Conservation (phyloP, 805 yeast species). For the Candida cerambycidarum region DNA sequence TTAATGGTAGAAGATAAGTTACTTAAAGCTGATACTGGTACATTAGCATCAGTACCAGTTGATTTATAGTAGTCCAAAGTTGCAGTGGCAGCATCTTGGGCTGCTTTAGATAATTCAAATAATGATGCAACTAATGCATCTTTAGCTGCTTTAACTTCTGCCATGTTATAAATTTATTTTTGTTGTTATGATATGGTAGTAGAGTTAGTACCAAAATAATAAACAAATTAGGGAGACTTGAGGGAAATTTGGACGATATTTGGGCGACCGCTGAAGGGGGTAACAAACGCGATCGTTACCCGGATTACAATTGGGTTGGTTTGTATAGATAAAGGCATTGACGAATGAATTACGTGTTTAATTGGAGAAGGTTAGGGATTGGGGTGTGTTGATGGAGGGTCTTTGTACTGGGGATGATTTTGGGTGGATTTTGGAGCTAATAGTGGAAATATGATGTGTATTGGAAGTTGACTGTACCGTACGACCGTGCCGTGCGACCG, state of each 20-base stretch:
- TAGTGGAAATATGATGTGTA: no score
- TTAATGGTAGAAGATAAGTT: constrained; percentile 36
- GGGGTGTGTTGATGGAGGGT: no score
- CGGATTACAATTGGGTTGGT: neutral
- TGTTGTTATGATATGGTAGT: neutral
- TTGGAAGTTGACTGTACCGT: no score
- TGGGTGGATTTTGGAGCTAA: no score
- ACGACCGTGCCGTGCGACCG: no score
- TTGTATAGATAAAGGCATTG: neutral
- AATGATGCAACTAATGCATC: constrained; percentile 62
- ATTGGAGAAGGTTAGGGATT: no score
- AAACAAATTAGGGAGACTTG: constrained; percentile 7
- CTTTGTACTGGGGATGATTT: no score
- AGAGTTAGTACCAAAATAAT: neutral
- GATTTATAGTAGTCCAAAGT: constrained; percentile 42
- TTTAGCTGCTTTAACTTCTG: constrained; percentile 19
- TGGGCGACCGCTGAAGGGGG: constrained; percentile 3
- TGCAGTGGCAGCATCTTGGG: constrained; percentile 79
- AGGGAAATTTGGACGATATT: constrained; percentile 6
- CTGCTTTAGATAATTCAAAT: constrained; percentile 82
- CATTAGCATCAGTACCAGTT: constrained; percentile 7
- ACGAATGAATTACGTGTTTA: neutral
- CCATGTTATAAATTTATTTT: constrained; percentile 6
- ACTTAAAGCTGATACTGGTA: constrained; percentile 20
- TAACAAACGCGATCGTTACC: neutral